Conservation (phyloP, 768 basidiomycete genomes). For the Trametes cinnabarina region DNA sequence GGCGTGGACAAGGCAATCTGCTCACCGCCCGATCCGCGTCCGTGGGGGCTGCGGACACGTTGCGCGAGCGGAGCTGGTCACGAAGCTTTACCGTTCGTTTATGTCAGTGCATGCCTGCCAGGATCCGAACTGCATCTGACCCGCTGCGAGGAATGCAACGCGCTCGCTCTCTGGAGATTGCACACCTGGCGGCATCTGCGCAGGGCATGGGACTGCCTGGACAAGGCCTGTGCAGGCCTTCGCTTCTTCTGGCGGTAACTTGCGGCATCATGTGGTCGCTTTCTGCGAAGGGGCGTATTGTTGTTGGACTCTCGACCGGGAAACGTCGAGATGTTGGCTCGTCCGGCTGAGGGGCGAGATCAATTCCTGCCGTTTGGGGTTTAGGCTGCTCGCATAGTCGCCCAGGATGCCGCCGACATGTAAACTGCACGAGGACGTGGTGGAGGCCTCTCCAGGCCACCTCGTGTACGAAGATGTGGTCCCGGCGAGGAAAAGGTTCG, state of each 20-base stretch:
- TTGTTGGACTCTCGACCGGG: constrained; percentile 3
- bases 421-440: constrained; percentile 8
- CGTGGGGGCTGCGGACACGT: not conserved
- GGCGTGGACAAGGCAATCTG: constrained; percentile 22
- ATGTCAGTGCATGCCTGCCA: not conserved
- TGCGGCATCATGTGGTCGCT: constrained; percentile 17
- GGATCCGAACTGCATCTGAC: constrained; percentile 16
- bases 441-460: no score
- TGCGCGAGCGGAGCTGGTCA: constrained; percentile 1
- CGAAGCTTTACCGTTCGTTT: constrained; percentile 13
- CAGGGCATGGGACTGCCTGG: constrained; percentile 9
- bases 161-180: not conserved
- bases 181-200: constrained; percentile 1
- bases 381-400: constrained; percentile 17
- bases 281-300: not conserved
- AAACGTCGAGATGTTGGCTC: constrained; percentile 7
- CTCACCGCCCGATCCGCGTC: constrained; percentile 18
- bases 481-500: not conserved
- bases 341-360: constrained; percentile 14
- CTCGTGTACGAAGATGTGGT: not conserved
- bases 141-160: not conserved
- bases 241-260: constrained; percentile 9
- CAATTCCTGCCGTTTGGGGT: constrained; percentile 12
- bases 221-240: constrained; percentile 6
- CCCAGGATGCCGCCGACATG: constrained; percentile 6